Evolutionary conservation across 2,329 filamentous ascomycete species (phyloP).

Genomic region (Lachnellula occidentalis): DNA sequence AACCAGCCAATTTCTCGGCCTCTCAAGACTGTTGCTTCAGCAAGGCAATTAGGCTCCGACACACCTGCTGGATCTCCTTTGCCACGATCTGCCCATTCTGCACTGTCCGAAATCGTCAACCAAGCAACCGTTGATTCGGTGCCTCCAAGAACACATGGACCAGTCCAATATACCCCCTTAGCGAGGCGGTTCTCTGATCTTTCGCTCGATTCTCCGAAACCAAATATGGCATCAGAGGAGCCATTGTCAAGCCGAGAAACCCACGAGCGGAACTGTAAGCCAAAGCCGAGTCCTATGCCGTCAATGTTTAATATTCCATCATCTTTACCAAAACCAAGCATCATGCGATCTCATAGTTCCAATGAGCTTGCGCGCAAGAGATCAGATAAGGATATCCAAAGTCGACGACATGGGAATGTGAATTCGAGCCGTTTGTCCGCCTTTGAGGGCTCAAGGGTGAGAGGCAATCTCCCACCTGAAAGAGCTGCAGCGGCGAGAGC

Average conservation of each 20-base stretch:
- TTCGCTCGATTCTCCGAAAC: conserved; percentile 13
- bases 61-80: conserved; percentile 7
- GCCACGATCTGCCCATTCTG: conserved; percentile 15
- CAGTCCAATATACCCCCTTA: conserved; percentile 23
- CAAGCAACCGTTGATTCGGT: conserved; percentile 17
- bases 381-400: conserved; percentile 11
- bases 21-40: conserved; percentile 13
- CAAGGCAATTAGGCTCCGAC: conserved; percentile 10
- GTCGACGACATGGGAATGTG: conserved; percentile 3
- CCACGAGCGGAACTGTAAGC: conserved; percentile 13
- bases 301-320: conserved; percentile 28
- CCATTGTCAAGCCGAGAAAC: conserved; percentile 12
- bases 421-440: conserved; percentile 18
- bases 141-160: conserved; percentile 17
- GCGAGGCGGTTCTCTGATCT: conserved; percentile 16
- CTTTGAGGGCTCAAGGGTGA: conserved; percentile 17
- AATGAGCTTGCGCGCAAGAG: conserved; percentile 13
- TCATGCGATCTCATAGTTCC: conserved; percentile 15
- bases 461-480: conserved; percentile 27
- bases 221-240: conserved; percentile 17
- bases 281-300: conserved; percentile 21
- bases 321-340: conserved; percentile 24
- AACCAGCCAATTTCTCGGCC: conserved; percentile 17
- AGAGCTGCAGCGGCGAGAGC: conserved; percentile 32
- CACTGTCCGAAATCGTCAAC: conserved; percentile 28